Base-by-base conservation (phyloP, 345 rosid species). In the Acer yangbiense region DNA sequence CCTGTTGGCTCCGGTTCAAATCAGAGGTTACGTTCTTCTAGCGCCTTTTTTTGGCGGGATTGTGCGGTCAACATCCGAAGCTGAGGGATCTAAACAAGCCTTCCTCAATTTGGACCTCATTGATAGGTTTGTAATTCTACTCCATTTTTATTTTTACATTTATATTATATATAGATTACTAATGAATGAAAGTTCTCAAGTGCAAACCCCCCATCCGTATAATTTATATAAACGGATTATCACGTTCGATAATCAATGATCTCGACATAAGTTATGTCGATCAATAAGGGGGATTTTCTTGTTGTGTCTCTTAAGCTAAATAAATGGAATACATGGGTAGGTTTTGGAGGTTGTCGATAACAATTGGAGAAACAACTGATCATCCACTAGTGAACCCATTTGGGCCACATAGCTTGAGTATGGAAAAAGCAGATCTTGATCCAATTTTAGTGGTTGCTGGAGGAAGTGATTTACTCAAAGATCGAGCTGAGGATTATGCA, bases 371-470 rank as follows among this genome's bases (percentile, higher is more conserved):
- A 2, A 85, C 91, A 17, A 85, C 80, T 2, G 92, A 87, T 79
- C 87, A 87, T 68, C 92, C 91, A 1, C 39, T 86, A 5, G 82
- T 91, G 80, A 91, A 90, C 79, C 94, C 94, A 64, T 89, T 86
- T 46, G 91, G 90, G 16, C 88, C 89, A 13, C 8, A 35, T 0
- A 89, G 92, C 81, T 43, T 8, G 14, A 80, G 68, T 70, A 87
- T 87, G 1, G 82, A 84, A 69, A 46, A 55, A 0, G 50, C 81
- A 44, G 52, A 72, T 9, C 82, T 89, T 23, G 92, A 85, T 71
- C 91, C 91, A 1, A 81, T 88, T 25, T 76, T 91, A 8, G 89
- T 86, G 2, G 88, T 89, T 23, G 84, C 41, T 7, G 94, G 91
- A 3, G 87, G 89, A 25, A 79, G 85, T 48, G 92, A 89, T 75